A percentile compares a stretch with the other conserved stretches of the same genome.
Conservation (phyloP, 306 rosid genomes). For the Cicer cuneatum region DNA sequence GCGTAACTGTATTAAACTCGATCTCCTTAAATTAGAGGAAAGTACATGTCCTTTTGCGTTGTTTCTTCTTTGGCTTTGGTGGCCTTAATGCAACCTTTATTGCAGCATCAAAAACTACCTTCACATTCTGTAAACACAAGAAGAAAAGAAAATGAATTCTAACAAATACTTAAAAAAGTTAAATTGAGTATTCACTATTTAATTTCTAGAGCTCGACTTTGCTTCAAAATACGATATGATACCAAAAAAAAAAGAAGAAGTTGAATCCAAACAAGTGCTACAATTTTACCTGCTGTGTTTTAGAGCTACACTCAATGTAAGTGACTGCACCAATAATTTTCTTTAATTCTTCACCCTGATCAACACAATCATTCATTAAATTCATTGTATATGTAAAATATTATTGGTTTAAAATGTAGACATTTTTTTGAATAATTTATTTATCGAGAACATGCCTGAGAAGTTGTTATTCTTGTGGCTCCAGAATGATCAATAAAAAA, state of each 20-base stretch:
- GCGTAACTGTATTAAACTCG: too few relatives aligned
- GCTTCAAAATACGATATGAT: conserved; percentile 9
- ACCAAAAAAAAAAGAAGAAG: not conserved
- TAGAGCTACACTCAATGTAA: conserved; percentile 91
- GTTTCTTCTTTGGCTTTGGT: conserved; percentile 56
- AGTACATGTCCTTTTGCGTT: conserved; percentile 50
- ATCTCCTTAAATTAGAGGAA: conserved; percentile 32
- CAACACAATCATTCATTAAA: conserved; percentile 29
- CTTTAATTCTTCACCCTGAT: conserved; percentile 92
- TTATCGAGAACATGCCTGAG: conserved; percentile 55
- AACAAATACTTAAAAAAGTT: not conserved
- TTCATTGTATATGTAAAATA: not conserved
- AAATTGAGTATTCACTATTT: not conserved
- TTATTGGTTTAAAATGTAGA: conserved; percentile 25
- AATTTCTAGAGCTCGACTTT: not conserved
- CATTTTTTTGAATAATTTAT: not conserved
- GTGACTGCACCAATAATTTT: conserved; percentile 80
- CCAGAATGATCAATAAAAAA: conserved; percentile 67
- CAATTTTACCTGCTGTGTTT: conserved; percentile 79
- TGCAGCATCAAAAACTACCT: conserved; percentile 62
- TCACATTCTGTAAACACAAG: conserved; percentile 56
- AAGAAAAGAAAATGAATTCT: not conserved
- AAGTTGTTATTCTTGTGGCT: conserved; percentile 57
- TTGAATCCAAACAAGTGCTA: conserved; percentile 16
- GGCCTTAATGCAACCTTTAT: conserved; percentile 62